These are phyloP conservation scores for Coniochaeta sp. DNA, from an alignment of 2,329 filamentous ascomycete genomes.

Conservation along the genomic window DNA sequence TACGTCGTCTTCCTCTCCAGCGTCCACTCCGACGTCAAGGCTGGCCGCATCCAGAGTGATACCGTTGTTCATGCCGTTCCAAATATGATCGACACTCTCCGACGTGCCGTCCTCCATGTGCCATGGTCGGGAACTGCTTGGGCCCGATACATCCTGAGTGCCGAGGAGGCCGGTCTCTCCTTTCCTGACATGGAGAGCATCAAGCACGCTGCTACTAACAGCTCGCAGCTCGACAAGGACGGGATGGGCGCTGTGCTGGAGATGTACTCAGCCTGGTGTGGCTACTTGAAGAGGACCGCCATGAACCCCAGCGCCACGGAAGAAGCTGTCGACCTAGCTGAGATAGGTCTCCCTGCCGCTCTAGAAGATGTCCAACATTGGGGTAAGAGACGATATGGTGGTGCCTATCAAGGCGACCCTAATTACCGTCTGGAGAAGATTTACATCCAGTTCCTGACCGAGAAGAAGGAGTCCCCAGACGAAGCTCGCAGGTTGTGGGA, in stretches of 20 bases:
- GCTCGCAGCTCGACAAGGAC: slow-evolving; percentile 74
- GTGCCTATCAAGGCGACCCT: slow-evolving; percentile 76
- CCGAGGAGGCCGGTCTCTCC: slow-evolving; percentile 68
- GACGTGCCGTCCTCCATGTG: slow-evolving; percentile 81
- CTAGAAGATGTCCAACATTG: slow-evolving; percentile 80
- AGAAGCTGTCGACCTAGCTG: slow-evolving; percentile 81
- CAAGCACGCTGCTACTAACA: slow-evolving; percentile 86
- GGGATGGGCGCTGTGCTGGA: slow-evolving; percentile 85
- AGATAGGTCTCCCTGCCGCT: slow-evolving; percentile 79
- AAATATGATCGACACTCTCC: slow-evolving; percentile 61
- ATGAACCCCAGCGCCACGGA: slow-evolving; percentile 67
- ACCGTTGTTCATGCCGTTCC: slow-evolving; percentile 30
- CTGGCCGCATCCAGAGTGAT: slow-evolving; percentile 29
- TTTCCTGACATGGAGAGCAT: slow-evolving; percentile 81
- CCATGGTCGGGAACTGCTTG: slow-evolving; percentile 89
- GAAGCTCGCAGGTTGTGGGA: slow-evolving; percentile 75
- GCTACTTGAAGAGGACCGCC: slow-evolving; percentile 80
- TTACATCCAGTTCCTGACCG: slow-evolving; percentile 83
- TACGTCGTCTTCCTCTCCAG: slow-evolving; percentile 68
- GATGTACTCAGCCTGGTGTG: slow-evolving; percentile 91
- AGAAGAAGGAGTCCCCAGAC: slow-evolving; percentile 70
- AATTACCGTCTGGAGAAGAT: slow-evolving; percentile 85
- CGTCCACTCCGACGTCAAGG: slow-evolving; percentile 26
- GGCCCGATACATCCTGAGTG: slow-evolving; percentile 80
- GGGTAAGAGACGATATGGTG: slow-evolving; percentile 66